Evolutionary conservation across 2,329 filamentous ascomycete species (phyloP), one percentile per base, ranked within the genome.

Genomic region (Penicillium sp.): DNA sequence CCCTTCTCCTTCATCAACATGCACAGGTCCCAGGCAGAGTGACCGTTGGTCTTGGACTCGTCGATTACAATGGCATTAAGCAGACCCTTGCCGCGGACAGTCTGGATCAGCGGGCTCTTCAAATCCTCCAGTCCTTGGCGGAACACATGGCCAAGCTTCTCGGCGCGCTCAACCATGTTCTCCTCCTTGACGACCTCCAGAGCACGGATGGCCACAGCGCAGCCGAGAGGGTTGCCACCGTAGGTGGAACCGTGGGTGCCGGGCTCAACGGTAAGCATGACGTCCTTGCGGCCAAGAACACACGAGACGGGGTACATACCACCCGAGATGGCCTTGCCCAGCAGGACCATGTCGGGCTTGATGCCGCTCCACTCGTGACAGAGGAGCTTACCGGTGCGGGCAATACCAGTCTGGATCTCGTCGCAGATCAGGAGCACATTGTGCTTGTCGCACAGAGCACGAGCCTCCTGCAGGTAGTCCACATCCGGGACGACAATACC

Each of bases 241-340:
- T 97, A 99, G n/a, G 94, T 99, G 38, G 90, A 96, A 44, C 94
- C 94, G 74, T 99, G 94, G 24, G 94, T 97, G 54, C 94, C 94
- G 24, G 94, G 90, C 79, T 99, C 94, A 58, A 99, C 81, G 9
- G 92, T 94, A 61, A 96, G 82, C 92, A 99, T 96, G 58, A 97
- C 81, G 51, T 96, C 92, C 75, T 88, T 91, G 65, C 86, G 86
- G 56, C 88, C 87, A 46, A 99, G 81, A 44, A 99, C 92, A 65
- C 87, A 91, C 55, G 91, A 96, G 51, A 99, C 94, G n/a, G 94
- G 94, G 76, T 99, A 99, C 88, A 97, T 94, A 73, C 94, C 94
- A 58, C 94, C 94, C 30, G 91, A 96, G 70, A 99, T 96, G 63
- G 94, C 94, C 79, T 99, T 99, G 68, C 94, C 94, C 30, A 99